phyloP scores from a whole-genome alignment of 768 basidiomycete species.

The Kwoniella mangroviensis region DNA sequence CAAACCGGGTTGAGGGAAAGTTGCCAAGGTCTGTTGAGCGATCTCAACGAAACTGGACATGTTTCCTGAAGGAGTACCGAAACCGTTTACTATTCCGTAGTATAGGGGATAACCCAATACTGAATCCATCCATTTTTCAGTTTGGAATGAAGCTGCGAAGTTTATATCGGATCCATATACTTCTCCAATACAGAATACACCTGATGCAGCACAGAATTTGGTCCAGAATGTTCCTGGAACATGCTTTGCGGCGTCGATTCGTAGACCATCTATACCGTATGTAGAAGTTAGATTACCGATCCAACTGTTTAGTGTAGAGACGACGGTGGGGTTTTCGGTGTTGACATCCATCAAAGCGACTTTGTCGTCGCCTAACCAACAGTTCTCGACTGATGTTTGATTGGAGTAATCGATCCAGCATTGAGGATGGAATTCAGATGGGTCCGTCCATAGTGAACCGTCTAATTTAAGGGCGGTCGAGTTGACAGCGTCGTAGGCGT shows the following conservation, averaged over 20 bases:
- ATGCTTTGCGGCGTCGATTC: slow-evolving; percentile 72
- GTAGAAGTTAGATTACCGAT: slow-evolving; percentile 69
- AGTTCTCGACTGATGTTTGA: slow-evolving; percentile 49
- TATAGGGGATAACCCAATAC: slow-evolving; percentile 53
- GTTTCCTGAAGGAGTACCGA: slow-evolving; percentile 45
- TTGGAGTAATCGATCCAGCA: slow-evolving; percentile 75
- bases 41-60: slow-evolving; percentile 51
- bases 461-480: slow-evolving; percentile 31
- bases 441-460: slow-evolving; percentile 47
- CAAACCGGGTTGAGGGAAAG: slow-evolving; percentile 48
- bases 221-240: slow-evolving; percentile 79
- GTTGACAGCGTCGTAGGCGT: slow-evolving; percentile 56
- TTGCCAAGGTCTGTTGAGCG: slow-evolving; percentile 35
- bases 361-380: slow-evolving; percentile 76
- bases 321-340: slow-evolving; percentile 71
- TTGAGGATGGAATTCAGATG: slow-evolving; percentile 73
- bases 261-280: slow-evolving; percentile 80
- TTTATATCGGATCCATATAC: slow-evolving; percentile 67
- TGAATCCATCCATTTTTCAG: slow-evolving; percentile 49
- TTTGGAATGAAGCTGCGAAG: slow-evolving; percentile 48
- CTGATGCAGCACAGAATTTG: slow-evolving; percentile 71
- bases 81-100: slow-evolving; percentile 46
- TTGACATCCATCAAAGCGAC: slow-evolving; percentile 80
- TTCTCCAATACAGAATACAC: slow-evolving; percentile 87
- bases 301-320: slow-evolving; percentile 70